Conservation (phyloP, 192 early-diverging fungal species). For the Backusella mclennaniae region DNA sequence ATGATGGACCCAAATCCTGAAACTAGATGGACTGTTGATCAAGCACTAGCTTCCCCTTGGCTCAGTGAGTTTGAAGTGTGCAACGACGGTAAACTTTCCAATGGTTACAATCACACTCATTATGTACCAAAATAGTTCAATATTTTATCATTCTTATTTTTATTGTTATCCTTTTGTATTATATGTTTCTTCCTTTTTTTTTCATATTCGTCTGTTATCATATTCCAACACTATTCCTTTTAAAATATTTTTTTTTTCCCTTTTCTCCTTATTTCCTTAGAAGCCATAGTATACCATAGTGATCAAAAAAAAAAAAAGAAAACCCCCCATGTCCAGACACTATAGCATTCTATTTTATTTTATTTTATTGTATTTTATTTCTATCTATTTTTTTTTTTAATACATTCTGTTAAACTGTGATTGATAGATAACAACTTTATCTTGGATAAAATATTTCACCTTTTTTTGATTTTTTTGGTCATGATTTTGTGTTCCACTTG, state of each 20-base stretch:
- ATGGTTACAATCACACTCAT: slow-evolving; percentile 32
- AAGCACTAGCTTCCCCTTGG: slow-evolving; percentile 40
- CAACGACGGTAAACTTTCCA: slow-evolving; percentile 32
- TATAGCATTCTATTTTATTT: neutral
- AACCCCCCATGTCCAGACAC: neutral
- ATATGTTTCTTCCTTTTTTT: neutral
- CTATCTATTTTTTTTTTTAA: neutral
- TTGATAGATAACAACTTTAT: neutral
- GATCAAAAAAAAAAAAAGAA: neutral
- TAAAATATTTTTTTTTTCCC: neutral
- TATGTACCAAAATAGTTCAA: slow-evolving; percentile 1
- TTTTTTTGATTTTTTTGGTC: neutral
- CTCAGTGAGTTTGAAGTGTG: slow-evolving; percentile 42
- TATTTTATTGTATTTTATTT: neutral
- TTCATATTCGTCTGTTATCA: neutral
- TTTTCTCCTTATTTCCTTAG: neutral
- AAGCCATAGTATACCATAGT: neutral
- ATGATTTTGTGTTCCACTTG: neutral
- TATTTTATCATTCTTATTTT: neutral
- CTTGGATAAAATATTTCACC: neutral
- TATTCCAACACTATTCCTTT: neutral
- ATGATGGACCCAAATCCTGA: slow-evolving; percentile 43
- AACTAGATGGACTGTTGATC: slow-evolving; percentile 43
- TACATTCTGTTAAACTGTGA: slow-evolving; percentile 1
- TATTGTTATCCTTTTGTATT: neutral